A percentile compares a stretch with the other conserved stretches of the same genome.
Conservation (phyloP, 148 eudicot species). For the Fagopyrum tataricum region DNA sequence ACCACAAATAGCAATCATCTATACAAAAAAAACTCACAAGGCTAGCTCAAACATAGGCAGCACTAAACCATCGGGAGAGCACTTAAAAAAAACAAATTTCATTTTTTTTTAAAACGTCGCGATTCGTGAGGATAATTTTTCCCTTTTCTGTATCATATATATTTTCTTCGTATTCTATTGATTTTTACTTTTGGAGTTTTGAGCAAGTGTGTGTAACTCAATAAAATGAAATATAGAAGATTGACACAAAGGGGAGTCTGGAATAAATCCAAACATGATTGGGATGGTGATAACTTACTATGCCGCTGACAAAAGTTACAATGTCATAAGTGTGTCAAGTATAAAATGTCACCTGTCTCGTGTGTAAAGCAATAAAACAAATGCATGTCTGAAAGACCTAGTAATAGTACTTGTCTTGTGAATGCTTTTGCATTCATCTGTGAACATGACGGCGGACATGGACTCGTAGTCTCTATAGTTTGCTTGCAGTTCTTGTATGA, state of each 20-base stretch:
- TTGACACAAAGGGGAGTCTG: background rate
- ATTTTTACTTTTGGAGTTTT: background rate
- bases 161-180: background rate
- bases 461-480: background rate
- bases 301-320: background rate
- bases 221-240: background rate
- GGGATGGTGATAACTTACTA: background rate
- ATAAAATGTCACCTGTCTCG: background rate
- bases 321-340: background rate
- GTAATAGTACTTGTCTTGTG: background rate
- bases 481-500: background rate
- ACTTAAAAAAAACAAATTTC: no score
- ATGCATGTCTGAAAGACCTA: background rate
- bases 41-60: no score
- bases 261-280: background rate
- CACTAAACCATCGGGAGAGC: no score
- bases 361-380: background rate
- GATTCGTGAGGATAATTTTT: background rate
- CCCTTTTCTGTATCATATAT: background rate
- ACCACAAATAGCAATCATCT: no score
- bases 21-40: no score
- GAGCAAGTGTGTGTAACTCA: background rate
- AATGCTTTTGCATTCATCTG: slow-evolving; percentile 1
- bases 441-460: background rate
- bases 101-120: no score